Evolutionary conservation across 441 rosid species (phyloP).

Genomic region (Pelargonium australe): DNA sequence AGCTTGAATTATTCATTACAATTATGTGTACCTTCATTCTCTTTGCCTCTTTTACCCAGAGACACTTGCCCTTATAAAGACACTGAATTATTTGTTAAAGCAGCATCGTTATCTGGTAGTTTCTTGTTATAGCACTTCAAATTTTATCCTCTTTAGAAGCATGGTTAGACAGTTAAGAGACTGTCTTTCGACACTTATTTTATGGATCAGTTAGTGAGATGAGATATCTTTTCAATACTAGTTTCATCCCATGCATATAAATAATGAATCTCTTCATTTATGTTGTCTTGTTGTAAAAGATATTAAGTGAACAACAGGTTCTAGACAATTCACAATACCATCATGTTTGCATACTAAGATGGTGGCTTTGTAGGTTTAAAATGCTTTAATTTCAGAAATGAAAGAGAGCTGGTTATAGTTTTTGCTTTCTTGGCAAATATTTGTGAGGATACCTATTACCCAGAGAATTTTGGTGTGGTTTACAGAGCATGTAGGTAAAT

Average conservation of each 20-base stretch:
- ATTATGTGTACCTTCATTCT: not conserved
- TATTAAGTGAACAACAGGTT: not conserved
- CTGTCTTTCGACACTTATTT: not conserved
- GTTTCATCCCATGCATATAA: not conserved
- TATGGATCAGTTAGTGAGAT: not conserved
- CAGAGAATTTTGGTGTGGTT: not conserved
- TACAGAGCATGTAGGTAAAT: not conserved
- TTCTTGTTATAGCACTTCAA: not conserved
- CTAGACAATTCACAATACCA: not conserved
- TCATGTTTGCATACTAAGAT: not conserved
- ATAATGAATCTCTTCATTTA: not conserved
- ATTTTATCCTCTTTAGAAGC: not conserved
- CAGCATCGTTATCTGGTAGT: not conserved
- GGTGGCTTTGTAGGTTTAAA: not conserved
- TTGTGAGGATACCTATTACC: not conserved
- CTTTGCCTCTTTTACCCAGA: not conserved
- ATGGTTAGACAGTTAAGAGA: slow-evolving; percentile 2
- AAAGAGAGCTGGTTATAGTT: not conserved
- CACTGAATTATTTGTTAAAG: not conserved
- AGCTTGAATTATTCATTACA: not conserved
- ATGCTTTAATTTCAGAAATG: not conserved
- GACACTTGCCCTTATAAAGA: not conserved
- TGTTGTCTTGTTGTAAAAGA: not conserved
- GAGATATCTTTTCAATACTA: not conserved
- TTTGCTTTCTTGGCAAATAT: slow-evolving; percentile 5